Base-by-base conservation (phyloP, 352 stramenopile genomes). In the Peronospora destructor region DNA sequence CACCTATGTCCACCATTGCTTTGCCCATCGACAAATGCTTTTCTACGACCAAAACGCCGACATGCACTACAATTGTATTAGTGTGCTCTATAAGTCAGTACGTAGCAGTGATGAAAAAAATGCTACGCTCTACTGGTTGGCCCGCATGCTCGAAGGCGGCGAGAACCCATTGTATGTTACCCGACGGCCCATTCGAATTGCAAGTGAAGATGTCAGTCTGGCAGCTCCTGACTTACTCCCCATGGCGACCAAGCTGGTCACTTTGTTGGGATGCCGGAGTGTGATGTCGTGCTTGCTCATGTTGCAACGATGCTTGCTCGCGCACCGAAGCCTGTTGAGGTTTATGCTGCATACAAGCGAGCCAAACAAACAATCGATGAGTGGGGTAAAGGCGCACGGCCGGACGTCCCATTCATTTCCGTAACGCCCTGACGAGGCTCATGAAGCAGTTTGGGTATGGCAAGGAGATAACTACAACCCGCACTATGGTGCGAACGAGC, bases 11-110 rank as follows among this genome's bases (percentile, higher is more conserved):
- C 64, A 84, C 30, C 66, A 85, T 30, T 86, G 76, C 45, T 87
- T 92, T 57, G 65, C 72, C 4, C 61, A 87, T 42, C 61, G 74
- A 2, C 79, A 87, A 67, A 84, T 72, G 21, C 68, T 87, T 8
- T 84, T 79, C 26, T 95, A 94, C 56, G 84, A 95, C 56, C 74
- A 79, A 37, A 87, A 89, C 17, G 84, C 77, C 1, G 84, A 95
- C 53, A 82, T 85, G 34, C 84, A 95, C 51, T 95, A 95, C 48
- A 76, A 92, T 52, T 68, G 74, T 36, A 92, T 92, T 44, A 91
- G 79, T 48, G 85, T 83, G 1, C 66, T 94, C 28, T 79, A 93
- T 65, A 94, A 95, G 42, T 91, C 79, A 0, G 69, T 94, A 6
- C 79, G 84, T 25, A 82, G 84, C 4, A 94, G 80, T 33, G 82